phyloP scores from a whole-genome alignment of 2,329 filamentous ascomycete species.

The Cadophora luteo-olivacea region DNA sequence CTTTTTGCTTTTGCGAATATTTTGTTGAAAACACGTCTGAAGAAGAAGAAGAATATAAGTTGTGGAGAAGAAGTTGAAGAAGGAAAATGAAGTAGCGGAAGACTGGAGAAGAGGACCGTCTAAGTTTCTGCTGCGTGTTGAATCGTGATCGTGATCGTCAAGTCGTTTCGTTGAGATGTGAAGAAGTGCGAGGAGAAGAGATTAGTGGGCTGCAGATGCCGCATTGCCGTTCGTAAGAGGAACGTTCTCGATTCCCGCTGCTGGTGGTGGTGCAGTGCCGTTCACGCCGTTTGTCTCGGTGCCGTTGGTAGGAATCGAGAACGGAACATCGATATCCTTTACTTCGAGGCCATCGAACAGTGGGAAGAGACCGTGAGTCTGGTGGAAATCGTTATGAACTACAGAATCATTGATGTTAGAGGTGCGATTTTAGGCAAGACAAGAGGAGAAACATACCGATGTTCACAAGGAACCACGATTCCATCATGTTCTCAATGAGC shows the following conservation, averaged over 20 bases:
- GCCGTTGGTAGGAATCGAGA: conserved; percentile 34
- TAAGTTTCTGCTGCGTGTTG: conserved; percentile 39
- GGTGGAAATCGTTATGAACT: conserved; percentile 99
- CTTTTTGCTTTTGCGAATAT: not conserved
- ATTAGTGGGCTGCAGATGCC: conserved; percentile 7
- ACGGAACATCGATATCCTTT: conserved; percentile 62
- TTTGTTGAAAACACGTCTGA: not conserved
- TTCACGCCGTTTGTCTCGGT: conserved; percentile 29
- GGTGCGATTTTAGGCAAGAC: not conserved
- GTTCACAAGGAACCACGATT: conserved; percentile 92
- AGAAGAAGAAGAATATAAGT: not conserved
- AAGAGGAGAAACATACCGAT: conserved; percentile 69
- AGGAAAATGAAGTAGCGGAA: conserved; percentile 22
- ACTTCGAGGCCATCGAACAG: conserved; percentile 81
- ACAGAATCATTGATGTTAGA: not conserved
- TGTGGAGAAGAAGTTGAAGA: not conserved
- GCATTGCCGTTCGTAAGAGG: conserved; percentile 36
- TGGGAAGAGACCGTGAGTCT: conserved; percentile 80
- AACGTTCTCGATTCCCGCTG: conserved; percentile 27
- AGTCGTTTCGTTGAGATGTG: conserved; percentile 30
- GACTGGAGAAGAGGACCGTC: conserved; percentile 8
- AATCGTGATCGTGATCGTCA: conserved; percentile 38
- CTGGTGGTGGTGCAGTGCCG: conserved; percentile 15
- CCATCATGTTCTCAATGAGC: conserved; percentile 83
- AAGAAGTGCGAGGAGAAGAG: conserved; percentile 17